Evolutionary conservation across 2,329 filamentous ascomycete genomes (phyloP).

Genomic region (Raffaelea arxii): DNA sequence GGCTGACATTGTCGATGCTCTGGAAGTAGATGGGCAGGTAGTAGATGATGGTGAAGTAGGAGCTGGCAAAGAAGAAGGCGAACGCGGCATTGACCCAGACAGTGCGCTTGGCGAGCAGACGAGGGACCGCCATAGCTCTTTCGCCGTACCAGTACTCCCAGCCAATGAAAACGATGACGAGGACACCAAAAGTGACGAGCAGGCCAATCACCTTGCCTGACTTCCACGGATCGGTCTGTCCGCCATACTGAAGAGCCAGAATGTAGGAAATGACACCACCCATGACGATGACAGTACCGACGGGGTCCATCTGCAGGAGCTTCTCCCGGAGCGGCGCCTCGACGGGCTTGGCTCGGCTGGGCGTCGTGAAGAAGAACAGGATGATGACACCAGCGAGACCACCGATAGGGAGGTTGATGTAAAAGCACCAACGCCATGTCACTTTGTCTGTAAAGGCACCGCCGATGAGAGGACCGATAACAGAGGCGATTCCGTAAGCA

Average conservation of each 20-base stretch:
- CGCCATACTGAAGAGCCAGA: slow-evolving; percentile 33
- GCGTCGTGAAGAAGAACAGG: slow-evolving; percentile 25
- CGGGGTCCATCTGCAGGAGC: slow-evolving; percentile 30
- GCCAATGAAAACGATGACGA: slow-evolving; percentile 19
- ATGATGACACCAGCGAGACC: slow-evolving; percentile 17
- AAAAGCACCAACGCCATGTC: slow-evolving; percentile 21
- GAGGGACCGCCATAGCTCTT: slow-evolving; percentile 38
- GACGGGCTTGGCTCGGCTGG: slow-evolving; percentile 20
- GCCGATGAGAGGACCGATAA: slow-evolving; percentile 18
- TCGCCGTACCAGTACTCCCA: slow-evolving; percentile 29
- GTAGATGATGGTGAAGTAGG: slow-evolving; percentile 33
- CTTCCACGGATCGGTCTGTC: slow-evolving; percentile 27
- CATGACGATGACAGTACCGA: slow-evolving; percentile 29
- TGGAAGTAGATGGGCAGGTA: slow-evolving; percentile 45
- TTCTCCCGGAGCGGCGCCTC: slow-evolving; percentile 24
- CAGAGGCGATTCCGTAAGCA: slow-evolving; percentile 19
- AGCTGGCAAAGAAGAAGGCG: slow-evolving; percentile 30
- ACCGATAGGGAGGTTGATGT: slow-evolving; percentile 22
- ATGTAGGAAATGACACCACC: slow-evolving; percentile 26
- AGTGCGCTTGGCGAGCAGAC: slow-evolving; percentile 30
- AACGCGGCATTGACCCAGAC: slow-evolving; percentile 32
- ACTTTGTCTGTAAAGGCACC: slow-evolving; percentile 17
- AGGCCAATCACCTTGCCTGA: slow-evolving; percentile 23
- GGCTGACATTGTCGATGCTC: slow-evolving; percentile 29
- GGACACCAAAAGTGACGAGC: slow-evolving; percentile 19